phyloP scores from a whole-genome alignment of 176 grass and related monocot genomes.

The Triticum monococcum region DNA sequence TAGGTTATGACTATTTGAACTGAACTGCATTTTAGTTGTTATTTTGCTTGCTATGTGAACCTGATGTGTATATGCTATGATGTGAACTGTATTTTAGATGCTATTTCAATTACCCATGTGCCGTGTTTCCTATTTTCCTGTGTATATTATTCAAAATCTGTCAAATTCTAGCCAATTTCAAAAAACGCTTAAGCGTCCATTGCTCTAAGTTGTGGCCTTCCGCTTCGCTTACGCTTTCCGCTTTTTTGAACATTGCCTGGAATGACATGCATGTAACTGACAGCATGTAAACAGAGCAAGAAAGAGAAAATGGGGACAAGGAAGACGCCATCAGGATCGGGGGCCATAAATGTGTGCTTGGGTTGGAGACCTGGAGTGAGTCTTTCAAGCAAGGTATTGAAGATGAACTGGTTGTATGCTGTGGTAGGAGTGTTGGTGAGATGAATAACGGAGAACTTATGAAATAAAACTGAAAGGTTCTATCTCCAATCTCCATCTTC shows the following conservation, averaged over 20 bases:
- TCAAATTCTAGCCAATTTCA: no score
- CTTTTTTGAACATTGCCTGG: neutral
- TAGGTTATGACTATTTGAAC: no score
- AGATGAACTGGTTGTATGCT: neutral
- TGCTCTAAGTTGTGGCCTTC: no score
- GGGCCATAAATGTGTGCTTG: neutral
- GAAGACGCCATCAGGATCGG: neutral
- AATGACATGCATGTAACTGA: neutral
- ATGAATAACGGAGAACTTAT: neutral
- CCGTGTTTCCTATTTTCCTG: no score
- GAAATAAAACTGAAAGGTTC: neutral
- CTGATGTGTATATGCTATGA: no score
- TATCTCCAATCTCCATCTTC: neutral
- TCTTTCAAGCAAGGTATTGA: neutral
- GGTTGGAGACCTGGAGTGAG: neutral
- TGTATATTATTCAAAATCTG: no score
- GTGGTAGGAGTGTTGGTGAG: neutral
- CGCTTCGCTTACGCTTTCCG: no score
- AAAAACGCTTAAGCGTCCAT: no score
- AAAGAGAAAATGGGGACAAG: neutral
- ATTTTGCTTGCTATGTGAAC: no score
- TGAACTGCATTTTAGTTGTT: no score
- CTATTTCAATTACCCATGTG: no score
- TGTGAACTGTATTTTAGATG: no score
- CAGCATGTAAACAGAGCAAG: neutral